Percentiles rank a stretch among this genome's conserved stretches.
Evolutionary conservation across 495 filamentous ascomycete genomes (phyloP).

Genomic region (Halenospora varia): DNA sequence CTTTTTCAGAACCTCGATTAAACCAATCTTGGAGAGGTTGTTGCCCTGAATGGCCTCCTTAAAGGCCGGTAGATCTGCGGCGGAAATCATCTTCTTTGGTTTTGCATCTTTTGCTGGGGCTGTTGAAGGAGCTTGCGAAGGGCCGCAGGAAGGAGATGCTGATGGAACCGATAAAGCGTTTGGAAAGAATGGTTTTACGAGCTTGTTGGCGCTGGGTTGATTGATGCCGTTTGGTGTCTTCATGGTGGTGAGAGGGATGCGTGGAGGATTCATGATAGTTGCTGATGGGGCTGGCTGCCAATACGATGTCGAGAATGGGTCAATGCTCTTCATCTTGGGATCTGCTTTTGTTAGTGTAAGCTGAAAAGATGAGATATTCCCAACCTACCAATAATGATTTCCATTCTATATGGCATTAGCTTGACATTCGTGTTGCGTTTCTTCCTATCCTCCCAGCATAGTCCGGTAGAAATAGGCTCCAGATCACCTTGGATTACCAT

Average conservation of each 20-base stretch:
- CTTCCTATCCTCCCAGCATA: slow-evolving; percentile 71
- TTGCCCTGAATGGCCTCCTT: slow-evolving; percentile 17
- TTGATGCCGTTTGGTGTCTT: slow-evolving; percentile 15
- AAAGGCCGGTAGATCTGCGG: slow-evolving; percentile 66
- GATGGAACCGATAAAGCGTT: neutral
- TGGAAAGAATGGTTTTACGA: slow-evolving; percentile 16
- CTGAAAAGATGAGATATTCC: neutral
- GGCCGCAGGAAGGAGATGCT: slow-evolving; percentile 25
- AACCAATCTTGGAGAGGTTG: slow-evolving; percentile 67
- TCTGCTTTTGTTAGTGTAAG: slow-evolving; percentile 27
- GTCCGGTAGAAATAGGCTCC: slow-evolving; percentile 68
- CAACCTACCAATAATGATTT: slow-evolving; percentile 64
- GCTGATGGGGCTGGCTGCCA: slow-evolving; percentile 53
- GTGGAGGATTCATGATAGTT: slow-evolving; percentile 33
- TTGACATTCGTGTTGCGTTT: slow-evolving; percentile 37
- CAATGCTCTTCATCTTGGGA: slow-evolving; percentile 53
- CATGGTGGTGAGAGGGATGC: slow-evolving; percentile 31
- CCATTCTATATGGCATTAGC: slow-evolving; percentile 58
- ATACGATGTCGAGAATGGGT: slow-evolving; percentile 81
- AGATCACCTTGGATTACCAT: slow-evolving; percentile 56
- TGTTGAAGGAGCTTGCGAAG: neutral
- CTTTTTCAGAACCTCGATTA: slow-evolving; percentile 71
- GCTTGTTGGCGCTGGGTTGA: neutral
- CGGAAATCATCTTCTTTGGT: slow-evolving; percentile 49
- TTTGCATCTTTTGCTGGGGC: slow-evolving; percentile 4